Evolutionary conservation across 768 basidiomycete species (phyloP), one percentile per base, ranked within the genome.

Genomic region (Amylocystis lapponica): DNA sequence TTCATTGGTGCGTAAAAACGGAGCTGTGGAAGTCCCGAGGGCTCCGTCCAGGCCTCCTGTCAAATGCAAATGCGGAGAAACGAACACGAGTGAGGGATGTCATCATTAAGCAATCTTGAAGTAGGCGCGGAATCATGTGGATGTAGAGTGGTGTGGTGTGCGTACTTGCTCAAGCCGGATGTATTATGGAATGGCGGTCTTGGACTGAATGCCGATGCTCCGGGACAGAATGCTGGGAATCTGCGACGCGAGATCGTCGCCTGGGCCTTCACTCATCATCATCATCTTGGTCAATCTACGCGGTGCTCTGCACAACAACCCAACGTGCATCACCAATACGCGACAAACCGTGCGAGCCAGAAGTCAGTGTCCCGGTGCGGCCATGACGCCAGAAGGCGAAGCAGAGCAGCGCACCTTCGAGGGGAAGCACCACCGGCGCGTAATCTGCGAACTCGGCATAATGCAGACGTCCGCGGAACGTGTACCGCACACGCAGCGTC

Each of bases 401-500:
- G 26, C 27, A 21, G 30, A 23, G 23, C 23, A 25, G 65, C 80
- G 57, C 60, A 84, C 85, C 84, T 75, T 76, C 69, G 59, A 89
- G 67, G 40, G 87, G 89, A 43, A 89, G 72, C 19, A 93, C 77
- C 9, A 82, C 74, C 31, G 83, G 74, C 45, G 72, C 59, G 64
- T 78, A 75, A 58, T 83, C 86, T 50, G 81, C 75, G 42, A 85
- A 79, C 58, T 90, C 87, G 58, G 82, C 79, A 55, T 81, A 86
- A 58, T 94, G 91, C 63, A 67, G 55, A 46, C 75, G 74, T 31
- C 79, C 81, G 55, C 75, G 73, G 71, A 94, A 96, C 36, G 75
- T 64, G 64, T 94, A 94, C 34, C 79, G 77, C 29, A 94, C 69
- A 23, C 78, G 71, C 39, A 93, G 66, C 5, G 68, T 67, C 67